A percentile compares a stretch with the other conserved stretches of the same genome.
Conservation (phyloP, 169 alveolate species). For the Plasmodium vivax region DNA sequence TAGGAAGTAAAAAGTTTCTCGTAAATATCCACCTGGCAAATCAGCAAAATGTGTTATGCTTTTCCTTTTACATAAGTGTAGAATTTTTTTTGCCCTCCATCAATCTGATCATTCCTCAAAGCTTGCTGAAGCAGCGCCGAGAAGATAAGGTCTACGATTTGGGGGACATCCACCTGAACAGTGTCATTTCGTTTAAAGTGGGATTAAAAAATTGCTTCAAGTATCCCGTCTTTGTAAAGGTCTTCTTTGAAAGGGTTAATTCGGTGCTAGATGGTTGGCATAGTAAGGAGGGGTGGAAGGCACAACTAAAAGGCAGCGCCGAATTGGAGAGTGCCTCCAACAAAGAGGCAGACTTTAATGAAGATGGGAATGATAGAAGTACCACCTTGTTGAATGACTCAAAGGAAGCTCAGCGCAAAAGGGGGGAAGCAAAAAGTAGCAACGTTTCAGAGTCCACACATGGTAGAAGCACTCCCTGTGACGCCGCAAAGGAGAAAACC, state of each 20-base stretch:
- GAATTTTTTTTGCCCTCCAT: constrained; percentile 68
- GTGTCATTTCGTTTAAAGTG: constrained; percentile 52
- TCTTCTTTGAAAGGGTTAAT: constrained; percentile 18
- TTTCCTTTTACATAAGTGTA: constrained; percentile 59
- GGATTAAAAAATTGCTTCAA: constrained; percentile 50
- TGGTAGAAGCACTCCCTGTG: neutral
- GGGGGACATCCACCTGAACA: constrained; percentile 58
- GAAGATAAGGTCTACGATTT: constrained; percentile 26
- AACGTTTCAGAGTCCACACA: neutral
- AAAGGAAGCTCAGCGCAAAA: neutral
- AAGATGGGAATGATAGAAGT: neutral
- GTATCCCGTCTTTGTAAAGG: constrained; percentile 37
- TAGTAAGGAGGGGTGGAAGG: neutral
- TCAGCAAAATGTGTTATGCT: constrained; percentile 15
- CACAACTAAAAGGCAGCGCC: neutral
- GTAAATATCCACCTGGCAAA: constrained; percentile 25
- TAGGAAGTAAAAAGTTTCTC: constrained; percentile 62
- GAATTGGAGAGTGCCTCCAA: neutral
- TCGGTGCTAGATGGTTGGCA: neutral
- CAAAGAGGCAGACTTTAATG: neutral
- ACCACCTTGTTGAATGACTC: neutral
- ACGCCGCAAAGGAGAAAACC: neutral
- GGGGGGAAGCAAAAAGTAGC: neutral
- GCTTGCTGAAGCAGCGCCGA: constrained; percentile 8
- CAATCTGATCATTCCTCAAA: constrained; percentile 16